Percentiles rank a stretch among this genome's conserved stretches.
Evolutionary conservation across 371 early-diverging fungal genomes (phyloP).

Genomic region (Mycotypha africana): DNA sequence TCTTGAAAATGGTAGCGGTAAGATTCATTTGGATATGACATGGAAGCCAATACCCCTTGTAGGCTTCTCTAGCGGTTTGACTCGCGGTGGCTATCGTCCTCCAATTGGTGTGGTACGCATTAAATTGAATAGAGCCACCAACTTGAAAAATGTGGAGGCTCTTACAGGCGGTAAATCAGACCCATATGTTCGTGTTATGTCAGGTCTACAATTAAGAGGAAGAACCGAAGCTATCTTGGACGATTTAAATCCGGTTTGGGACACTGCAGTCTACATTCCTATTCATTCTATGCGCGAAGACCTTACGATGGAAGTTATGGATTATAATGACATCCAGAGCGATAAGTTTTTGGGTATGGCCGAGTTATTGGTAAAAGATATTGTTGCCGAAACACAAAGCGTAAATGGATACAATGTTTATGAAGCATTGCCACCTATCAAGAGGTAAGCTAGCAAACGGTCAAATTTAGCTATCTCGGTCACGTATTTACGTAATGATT

Average conservation of each 20-base stretch:
- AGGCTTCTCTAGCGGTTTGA: conserved; percentile 22
- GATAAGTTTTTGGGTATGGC: conserved; percentile 61
- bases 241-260: conserved; percentile 78
- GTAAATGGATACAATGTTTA: conserved; percentile 24
- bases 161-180: conserved; percentile 66
- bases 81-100: conserved; percentile 30
- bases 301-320: conserved; percentile 65
- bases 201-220: conserved; percentile 46
- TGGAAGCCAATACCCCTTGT: conserved; percentile 46
- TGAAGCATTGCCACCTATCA: conserved; percentile 22
- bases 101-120: conserved; percentile 77
- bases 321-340: conserved; percentile 55
- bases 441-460: conserved; percentile 13
- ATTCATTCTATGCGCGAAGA: conserved; percentile 59
- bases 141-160: conserved; percentile 60
- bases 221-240: conserved; percentile 60
- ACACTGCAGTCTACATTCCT: conserved; percentile 63
- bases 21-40: conserved; percentile 29
- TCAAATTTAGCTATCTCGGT: too few relatives aligned
- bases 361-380: conserved; percentile 20
- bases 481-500: too few relatives aligned
- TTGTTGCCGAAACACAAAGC: conserved; percentile 14
- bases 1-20: conserved; percentile 30
- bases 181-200: conserved; percentile 67
- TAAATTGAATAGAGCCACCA: conserved; percentile 58